Conservation (phyloP, 495 filamentous ascomycete genomes). For the Aspergillus ostianus region DNA sequence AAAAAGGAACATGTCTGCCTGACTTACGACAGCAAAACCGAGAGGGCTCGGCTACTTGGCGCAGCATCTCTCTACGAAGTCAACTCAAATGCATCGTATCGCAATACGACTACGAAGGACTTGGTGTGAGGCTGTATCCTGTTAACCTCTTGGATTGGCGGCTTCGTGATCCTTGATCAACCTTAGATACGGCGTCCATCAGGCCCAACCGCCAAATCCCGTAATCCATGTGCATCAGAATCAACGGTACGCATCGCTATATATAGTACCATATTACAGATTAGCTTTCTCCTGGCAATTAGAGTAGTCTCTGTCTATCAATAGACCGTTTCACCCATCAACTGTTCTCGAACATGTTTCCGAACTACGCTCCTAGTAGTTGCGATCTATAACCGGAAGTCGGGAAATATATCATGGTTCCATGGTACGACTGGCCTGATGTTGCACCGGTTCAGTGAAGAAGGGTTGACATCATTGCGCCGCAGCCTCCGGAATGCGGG, state of each 20-base stretch:
- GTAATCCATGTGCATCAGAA: not conserved
- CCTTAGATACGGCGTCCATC: too few relatives aligned
- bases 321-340: not conserved
- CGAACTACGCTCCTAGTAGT: not conserved
- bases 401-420: not conserved
- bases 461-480: not conserved
- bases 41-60: not conserved
- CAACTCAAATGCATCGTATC: not conserved
- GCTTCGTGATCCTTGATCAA: not conserved
- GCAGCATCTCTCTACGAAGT: too few relatives aligned
- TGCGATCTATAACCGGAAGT: not conserved
- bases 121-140: not conserved
- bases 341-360: not conserved
- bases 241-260: not conserved
- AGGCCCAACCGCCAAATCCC: too few relatives aligned
- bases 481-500: not conserved
- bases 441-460: not conserved
- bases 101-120: not conserved
- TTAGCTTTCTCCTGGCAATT: not conserved
- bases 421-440: not conserved
- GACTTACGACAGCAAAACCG: too few relatives aligned
- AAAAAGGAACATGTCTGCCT: not conserved
- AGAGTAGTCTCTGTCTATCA: not conserved
- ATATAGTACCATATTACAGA: not conserved
- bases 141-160: not conserved